These are phyloP conservation scores for Blechomonas ayalai DNA, from an alignment of 208 protist genomes.

Conservation along the genomic window DNA sequence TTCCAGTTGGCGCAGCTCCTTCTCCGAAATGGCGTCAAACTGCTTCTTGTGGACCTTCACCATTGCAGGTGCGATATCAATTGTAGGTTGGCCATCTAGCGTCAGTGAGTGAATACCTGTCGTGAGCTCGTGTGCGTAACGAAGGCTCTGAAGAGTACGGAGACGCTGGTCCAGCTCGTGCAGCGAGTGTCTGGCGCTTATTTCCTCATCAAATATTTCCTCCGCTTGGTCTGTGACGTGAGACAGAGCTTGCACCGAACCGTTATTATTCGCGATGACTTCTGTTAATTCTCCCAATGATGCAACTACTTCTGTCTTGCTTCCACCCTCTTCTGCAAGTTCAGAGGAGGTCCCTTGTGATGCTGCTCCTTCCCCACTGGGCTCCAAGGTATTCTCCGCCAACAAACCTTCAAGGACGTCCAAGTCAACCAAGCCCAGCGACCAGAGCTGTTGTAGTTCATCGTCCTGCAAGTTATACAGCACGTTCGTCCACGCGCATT, in stretches of 20 bases:
- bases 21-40: conserved; percentile 42
- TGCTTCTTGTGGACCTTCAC: conserved; percentile 36
- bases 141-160: conserved; percentile 24
- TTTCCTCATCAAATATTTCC: too few relatives aligned
- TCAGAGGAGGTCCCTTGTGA: not conserved
- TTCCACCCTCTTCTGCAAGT: not conserved
- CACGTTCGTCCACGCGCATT: conserved; percentile 48
- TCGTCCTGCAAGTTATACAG: conserved; percentile 33
- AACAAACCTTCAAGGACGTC: conserved; percentile 20
- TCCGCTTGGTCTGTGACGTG: too few relatives aligned
- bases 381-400: too few relatives aligned
- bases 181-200: too few relatives aligned
- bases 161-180: too few relatives aligned
- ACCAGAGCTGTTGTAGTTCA: conserved; percentile 39
- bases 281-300: not conserved
- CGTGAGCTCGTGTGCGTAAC: conserved; percentile 40
- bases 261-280: not conserved
- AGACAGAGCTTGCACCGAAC: too few relatives aligned
- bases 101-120: conserved; percentile 8
- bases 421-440: conserved; percentile 35
- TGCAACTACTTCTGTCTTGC: not conserved
- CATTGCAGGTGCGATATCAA: conserved; percentile 52
- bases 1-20: conserved; percentile 54
- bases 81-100: conserved; percentile 18
- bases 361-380: not conserved